Evolutionary conservation across 1,284 basidiomycete species (phyloP), one percentile per base, ranked within the genome.

Genomic region (Melanopsichium pennsylvanicum): DNA sequence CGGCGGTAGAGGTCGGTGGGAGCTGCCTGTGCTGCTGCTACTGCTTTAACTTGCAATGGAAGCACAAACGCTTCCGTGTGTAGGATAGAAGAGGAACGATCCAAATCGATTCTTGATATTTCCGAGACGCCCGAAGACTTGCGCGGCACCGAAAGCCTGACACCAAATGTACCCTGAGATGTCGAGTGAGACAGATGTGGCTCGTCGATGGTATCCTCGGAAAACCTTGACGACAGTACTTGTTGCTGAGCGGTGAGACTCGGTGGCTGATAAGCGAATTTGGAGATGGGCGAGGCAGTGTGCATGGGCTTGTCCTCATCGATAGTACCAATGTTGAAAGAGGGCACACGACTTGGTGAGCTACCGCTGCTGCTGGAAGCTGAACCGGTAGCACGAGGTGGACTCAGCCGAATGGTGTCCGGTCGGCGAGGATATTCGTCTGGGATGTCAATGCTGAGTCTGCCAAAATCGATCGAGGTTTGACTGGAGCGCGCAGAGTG

Each of bases 161-260:
- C 18, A 23, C 56, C 51, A 23, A 67, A 67, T 2, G 63, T 67
- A 35, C 38, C 42, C 6, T 56, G 56, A 11, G 63, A 67, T 0
- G 37, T 31, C 12, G 62, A 66, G 34, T 39, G 51, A 2, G 47
- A 43, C 6, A 60, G 13, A 25, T 23, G 36, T 4, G 50, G 51
- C 25, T 67, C 63, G 9, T 67, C 63, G 36, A 67, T 41, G 22
- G 63, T 67, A 26, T 67, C 63, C 38, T 67, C 63, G 13, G 63
- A 67, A 36, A 67, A 67, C 13, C 63, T 39, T 0, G 63, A 67
- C 9, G 46, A 46, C 13, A 67, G 56, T 3, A 59, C 10, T 2
- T 38, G 21, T 0, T 46, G 47, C 31, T 64, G 49, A 19, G 54
- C 35, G 4, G 15, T 32, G 16, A 39, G 36, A 18, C 35, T 37